Percentiles rank a stretch among this genome's conserved stretches.
These are phyloP conservation scores for Panellus pusillus DNA, from an alignment of 768 basidiomycete genomes.

Conservation along the genomic window DNA sequence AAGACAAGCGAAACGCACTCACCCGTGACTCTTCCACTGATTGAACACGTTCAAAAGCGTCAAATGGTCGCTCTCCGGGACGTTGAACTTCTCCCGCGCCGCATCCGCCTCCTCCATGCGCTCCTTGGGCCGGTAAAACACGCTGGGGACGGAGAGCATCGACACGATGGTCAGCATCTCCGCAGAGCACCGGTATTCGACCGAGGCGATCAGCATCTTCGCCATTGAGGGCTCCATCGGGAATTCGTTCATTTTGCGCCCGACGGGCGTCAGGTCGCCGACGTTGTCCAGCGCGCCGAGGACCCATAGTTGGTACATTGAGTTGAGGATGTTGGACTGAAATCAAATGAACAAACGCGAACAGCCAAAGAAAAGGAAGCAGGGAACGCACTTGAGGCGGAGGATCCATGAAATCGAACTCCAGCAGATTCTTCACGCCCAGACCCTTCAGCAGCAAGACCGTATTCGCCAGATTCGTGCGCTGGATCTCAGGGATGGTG, in stretches of 20 bases:
- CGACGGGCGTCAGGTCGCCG: constrained; percentile 90
- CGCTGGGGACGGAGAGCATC: constrained; percentile 97
- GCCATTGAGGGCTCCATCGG: constrained; percentile 99
- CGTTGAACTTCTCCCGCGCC: constrained; percentile 96
- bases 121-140: constrained; percentile 97
- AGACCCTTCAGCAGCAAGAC: constrained; percentile 92
- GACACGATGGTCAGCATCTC: constrained; percentile 99
- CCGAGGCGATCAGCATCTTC: constrained; percentile 96
- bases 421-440: constrained; percentile 94
- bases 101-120: constrained; percentile 97
- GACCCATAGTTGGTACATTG: constrained; percentile 99
- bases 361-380: not conserved
- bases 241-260: constrained; percentile 98
- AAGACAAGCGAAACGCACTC: constrained; percentile 27
- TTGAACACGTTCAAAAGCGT: constrained; percentile 95
- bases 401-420: constrained; percentile 99
- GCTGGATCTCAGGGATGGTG: constrained; percentile 97
- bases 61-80: constrained; percentile 96
- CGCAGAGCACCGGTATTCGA: constrained; percentile 88
- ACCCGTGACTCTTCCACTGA: constrained; percentile 98
- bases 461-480: constrained; percentile 97
- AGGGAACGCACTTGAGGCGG: constrained; percentile 77
- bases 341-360: not conserved
- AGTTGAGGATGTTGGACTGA: constrained; percentile 95
- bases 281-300: constrained; percentile 96